Base-by-base conservation (phyloP, 768 basidiomycete species). In the Clathrus columnatus region DNA sequence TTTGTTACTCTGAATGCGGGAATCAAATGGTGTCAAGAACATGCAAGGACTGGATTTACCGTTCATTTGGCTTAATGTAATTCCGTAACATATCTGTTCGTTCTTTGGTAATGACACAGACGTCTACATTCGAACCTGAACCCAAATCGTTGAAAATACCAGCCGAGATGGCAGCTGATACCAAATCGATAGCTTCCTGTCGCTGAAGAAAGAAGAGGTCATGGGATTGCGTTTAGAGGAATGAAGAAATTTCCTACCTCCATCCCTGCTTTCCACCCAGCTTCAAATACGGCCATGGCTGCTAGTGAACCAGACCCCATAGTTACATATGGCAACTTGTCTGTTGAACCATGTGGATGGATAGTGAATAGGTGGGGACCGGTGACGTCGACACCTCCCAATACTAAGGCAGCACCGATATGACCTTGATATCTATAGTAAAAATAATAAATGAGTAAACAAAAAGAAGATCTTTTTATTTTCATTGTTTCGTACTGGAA, bases 101-200 rank as follows among this genome's bases (percentile, higher is more conserved):
- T 48, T 77, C 72, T 45, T 85, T 84, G 4, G 91, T 93, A 71
- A 99, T 94, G 61, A 98, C 80, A 68, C 94, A 95, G 0, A 93
- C 95, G 69, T 99, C 96, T 63, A 98, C 82, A 67, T 99, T 98
- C n/a, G 91, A 93, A 43, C 96, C 96, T 0, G 95, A 97, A 3
- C 96, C 96, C 29, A 98, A 82, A 74, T 99, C 96, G 74, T 99
- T 98, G 81, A 96, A 98, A 67, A 99, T 94, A 79, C 96, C 96
- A 1, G 91, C 89, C 21, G 87, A 83, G 63, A 99, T 84, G 46
- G 96, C 94, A 36, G 82, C 77, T 56, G 85, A 82, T 32, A 97
- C 93, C 18, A 98, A 76, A 5, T 74, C 73, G 48, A 98, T 79
- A 2, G 92, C 95, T 23, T 87, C 85, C 42, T 81, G 79, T 41